phyloP scores from a whole-genome alignment of 2,329 filamentous ascomycete genomes.

The Emericellopsis atlantica region DNA sequence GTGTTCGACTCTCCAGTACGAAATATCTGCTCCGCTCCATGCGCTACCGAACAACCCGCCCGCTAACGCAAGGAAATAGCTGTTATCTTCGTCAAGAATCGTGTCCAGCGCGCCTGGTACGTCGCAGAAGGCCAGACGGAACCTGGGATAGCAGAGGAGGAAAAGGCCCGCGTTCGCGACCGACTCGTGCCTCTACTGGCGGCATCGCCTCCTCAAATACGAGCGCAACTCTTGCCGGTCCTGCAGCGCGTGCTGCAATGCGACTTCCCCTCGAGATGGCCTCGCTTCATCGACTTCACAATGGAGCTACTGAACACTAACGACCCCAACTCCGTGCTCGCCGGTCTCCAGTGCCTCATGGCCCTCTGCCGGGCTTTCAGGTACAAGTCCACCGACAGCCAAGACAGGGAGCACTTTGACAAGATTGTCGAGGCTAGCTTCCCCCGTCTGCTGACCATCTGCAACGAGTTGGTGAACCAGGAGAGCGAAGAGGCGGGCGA shows the following conservation, averaged over 20 bases:
- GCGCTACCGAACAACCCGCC: not conserved
- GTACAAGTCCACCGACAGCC: slow-evolving; percentile 74
- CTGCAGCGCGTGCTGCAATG: slow-evolving; percentile 92
- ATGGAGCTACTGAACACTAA: slow-evolving; percentile 79
- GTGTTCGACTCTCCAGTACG: slow-evolving; percentile 81
- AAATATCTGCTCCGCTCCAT: slow-evolving; percentile 10
- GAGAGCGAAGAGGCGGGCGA: slow-evolving; percentile 89
- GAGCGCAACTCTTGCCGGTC: slow-evolving; percentile 85
- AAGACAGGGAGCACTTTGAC: slow-evolving; percentile 72
- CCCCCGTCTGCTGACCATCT: slow-evolving; percentile 75
- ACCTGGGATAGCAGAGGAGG: slow-evolving; percentile 68
- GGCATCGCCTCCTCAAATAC: slow-evolving; percentile 65
- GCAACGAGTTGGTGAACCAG: slow-evolving; percentile 79
- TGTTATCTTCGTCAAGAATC: slow-evolving; percentile 96
- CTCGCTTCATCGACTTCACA: slow-evolving; percentile 85
- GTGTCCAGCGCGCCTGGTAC: slow-evolving; percentile 85
- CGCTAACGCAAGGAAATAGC: slow-evolving; percentile 37
- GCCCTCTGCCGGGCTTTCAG: slow-evolving; percentile 92
- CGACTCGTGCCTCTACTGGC: slow-evolving; percentile 84
- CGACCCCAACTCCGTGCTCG: slow-evolving; percentile 76
- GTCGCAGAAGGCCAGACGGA: slow-evolving; percentile 50
- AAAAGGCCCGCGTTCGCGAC: slow-evolving; percentile 77
- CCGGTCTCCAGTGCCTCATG: slow-evolving; percentile 84
- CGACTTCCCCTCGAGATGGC: slow-evolving; percentile 93
- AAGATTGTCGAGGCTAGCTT: slow-evolving; percentile 89